Evolutionary conservation across 148 eudicot species (phyloP), one percentile per base, ranked within the genome.

Genomic region (Silene latifolia): DNA sequence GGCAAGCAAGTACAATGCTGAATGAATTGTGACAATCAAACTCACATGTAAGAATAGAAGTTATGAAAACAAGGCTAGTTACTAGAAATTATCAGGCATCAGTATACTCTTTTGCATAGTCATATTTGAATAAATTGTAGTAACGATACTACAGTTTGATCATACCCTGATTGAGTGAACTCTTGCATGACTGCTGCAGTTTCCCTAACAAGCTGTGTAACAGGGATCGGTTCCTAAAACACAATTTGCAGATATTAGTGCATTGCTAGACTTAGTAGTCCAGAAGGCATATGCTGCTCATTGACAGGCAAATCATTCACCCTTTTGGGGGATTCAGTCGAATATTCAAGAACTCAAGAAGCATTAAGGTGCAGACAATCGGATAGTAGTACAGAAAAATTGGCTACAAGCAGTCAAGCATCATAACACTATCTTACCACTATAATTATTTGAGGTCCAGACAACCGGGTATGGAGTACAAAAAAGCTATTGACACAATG

Each of bases 141-240:
- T 64, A 25, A 23, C 20, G 21, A 47, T 47, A 47, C 23, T 21
- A 61, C 58, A 62, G 53, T 69, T 21, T n/a, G 59, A 54, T 81
- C 80, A 78, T 89, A 95, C 98, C 98, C 98, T 48, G 98, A 95
- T 77, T 95, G 98, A 74, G 98, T 95, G 79, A 95, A 95, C 79
- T 95, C 98, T 78, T 95, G 98, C 98, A 92, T 95, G 77, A 95
- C 98, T 65, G 98, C 90, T 12, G 98, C 98, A 56, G 98, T 95
- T 88, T 95, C 98, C 83, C 98, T 86, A 24, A 95, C 98, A 82
- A 95, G 92, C 77, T 90, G 98, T 60, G 98, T 92, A 8, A 95
- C 98, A 7, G 97, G 98, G 77, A 95, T 95, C 17, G 91, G 83
- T 85, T 95, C 98, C 98, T 95, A 56, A 74, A 23, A 71, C 4